Evolutionary conservation across 768 basidiomycete species (phyloP).

Genomic region (Naematelia encephala): DNA sequence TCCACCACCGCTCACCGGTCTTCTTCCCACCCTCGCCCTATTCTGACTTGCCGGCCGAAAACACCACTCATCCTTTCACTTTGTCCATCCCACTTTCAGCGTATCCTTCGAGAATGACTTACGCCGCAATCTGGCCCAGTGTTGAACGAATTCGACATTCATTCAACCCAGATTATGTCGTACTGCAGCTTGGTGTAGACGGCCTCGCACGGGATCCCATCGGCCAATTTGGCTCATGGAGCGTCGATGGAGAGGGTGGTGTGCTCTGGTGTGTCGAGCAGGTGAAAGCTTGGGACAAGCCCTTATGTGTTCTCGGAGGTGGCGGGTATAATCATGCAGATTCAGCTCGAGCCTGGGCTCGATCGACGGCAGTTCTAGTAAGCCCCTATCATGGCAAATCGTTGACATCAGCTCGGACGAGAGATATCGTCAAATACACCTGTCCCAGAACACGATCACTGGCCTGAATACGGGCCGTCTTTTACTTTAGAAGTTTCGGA

Average conservation of each 20-base stretch:
- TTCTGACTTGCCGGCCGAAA: constrained; percentile 40
- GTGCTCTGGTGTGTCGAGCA: constrained; percentile 59
- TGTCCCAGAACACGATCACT: constrained; percentile 73
- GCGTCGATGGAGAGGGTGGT: constrained; percentile 57
- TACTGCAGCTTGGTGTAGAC: constrained; percentile 84
- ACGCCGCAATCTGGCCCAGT: constrained; percentile 62
- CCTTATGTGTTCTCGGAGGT: constrained; percentile 47
- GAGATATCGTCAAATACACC: constrained; percentile 60
- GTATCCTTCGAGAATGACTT: constrained; percentile 68
- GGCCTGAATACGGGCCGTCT: constrained; percentile 71
- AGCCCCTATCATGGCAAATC: constrained; percentile 41
- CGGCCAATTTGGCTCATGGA: constrained; percentile 68
- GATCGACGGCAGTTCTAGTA: constrained; percentile 72
- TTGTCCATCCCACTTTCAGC: constrained; percentile 72
- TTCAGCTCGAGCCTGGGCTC: constrained; percentile 80
- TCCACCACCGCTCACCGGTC: constrained; percentile 76
- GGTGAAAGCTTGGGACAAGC: constrained; percentile 33
- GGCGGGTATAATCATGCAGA: constrained; percentile 84
- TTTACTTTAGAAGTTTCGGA: constrained; percentile 71
- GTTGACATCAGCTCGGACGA: constrained; percentile 56
- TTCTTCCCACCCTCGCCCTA: constrained; percentile 65
- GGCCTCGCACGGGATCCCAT: constrained; percentile 79
- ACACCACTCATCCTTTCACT: constrained; percentile 62
- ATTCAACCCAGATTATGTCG: constrained; percentile 71
- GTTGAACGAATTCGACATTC: constrained; percentile 62